phyloP scores from a whole-genome alignment of 75 land plant genomes.

The Pinus tabuliformis region DNA sequence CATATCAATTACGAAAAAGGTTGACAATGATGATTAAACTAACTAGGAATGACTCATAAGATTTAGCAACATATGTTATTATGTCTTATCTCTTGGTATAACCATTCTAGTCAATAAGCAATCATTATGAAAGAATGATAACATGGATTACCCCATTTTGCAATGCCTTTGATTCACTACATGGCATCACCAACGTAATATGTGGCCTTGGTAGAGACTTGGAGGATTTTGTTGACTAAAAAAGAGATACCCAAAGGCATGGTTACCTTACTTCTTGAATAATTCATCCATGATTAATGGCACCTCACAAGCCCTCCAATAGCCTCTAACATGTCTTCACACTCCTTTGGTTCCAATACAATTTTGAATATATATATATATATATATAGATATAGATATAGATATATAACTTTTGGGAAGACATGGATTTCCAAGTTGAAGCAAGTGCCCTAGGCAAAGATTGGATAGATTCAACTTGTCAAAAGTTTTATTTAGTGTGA shows the following conservation, averaged over 20 bases:
- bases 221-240: slow-evolving; percentile 60
- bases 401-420: too few relatives aligned
- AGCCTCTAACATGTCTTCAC: too few relatives aligned
- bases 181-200: slow-evolving; percentile 86
- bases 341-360: too few relatives aligned
- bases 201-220: slow-evolving; percentile 78
- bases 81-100: slow-evolving; percentile 77
- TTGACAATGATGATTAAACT: slow-evolving; percentile 42
- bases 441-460: too few relatives aligned
- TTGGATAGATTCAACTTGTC: too few relatives aligned
- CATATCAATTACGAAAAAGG: slow-evolving; percentile 35
- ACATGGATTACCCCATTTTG: slow-evolving; percentile 78
- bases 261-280: slow-evolving; percentile 57
- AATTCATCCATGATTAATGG: slow-evolving; percentile 29
- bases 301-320: too few relatives aligned
- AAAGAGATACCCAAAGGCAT: slow-evolving; percentile 46
- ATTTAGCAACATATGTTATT: slow-evolving; percentile 81
- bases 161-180: slow-evolving; percentile 44
- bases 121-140: slow-evolving; percentile 67
- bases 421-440: too few relatives aligned
- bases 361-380: too few relatives aligned
- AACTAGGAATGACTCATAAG: slow-evolving; percentile 70
- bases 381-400: too few relatives aligned
- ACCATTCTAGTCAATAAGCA: slow-evolving; percentile 88
- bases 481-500: too few relatives aligned